Conservation (phyloP, 2,329 filamentous ascomycete genomes). For the Pezicula radicicola region DNA sequence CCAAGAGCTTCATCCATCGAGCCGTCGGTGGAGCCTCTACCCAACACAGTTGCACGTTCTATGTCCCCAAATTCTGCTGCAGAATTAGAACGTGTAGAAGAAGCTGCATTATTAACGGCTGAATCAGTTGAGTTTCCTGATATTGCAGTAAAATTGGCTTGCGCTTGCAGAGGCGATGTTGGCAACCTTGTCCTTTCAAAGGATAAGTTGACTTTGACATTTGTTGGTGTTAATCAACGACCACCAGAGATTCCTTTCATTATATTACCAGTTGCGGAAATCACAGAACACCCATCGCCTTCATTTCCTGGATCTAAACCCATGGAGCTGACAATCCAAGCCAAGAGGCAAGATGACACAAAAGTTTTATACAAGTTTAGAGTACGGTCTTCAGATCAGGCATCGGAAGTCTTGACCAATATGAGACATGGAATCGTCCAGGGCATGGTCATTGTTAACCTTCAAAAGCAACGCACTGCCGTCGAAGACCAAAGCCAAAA, state of each 20-base stretch:
- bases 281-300: constrained; percentile 20
- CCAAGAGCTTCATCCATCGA: too few relatives aligned
- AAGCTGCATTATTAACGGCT: constrained; percentile 7
- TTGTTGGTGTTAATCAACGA: constrained; percentile 12
- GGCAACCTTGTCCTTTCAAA: constrained; percentile 24
- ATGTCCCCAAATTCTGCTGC: background rate
- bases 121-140: constrained; percentile 12
- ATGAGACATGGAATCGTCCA: constrained; percentile 25
- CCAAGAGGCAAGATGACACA: constrained; percentile 5
- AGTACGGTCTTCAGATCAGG: constrained; percentile 11
- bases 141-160: constrained; percentile 14
- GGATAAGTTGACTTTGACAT: constrained; percentile 19
- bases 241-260: constrained; percentile 11
- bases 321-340: constrained; percentile 25
- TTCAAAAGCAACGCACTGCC: constrained; percentile 9
- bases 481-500: constrained; percentile 7
- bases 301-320: constrained; percentile 24
- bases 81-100: background rate
- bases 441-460: constrained; percentile 9
- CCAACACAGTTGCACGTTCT: background rate
- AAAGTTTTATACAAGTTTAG: constrained; percentile 20
- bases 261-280: constrained; percentile 12
- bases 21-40: too few relatives aligned
- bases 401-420: constrained; percentile 14
- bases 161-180: constrained; percentile 13